phyloP scores from a whole-genome alignment of 2,329 filamentous ascomycete genomes.

The Rhynchosporium agropyri region DNA sequence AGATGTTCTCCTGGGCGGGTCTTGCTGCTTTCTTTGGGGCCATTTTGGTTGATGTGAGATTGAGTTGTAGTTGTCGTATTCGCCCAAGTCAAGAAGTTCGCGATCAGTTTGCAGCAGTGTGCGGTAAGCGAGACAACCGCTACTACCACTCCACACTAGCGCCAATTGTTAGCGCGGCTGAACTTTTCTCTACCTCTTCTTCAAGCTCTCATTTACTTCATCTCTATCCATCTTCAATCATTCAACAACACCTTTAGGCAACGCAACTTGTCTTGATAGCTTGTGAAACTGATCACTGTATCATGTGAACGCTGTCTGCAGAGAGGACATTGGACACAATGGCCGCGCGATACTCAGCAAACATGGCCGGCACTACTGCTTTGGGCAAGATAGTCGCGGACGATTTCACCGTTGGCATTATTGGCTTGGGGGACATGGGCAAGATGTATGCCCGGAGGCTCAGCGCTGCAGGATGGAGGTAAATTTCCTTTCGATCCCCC shows the following conservation, averaged over 20 bases:
- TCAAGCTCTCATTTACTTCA: not conserved
- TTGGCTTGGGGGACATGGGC: slow-evolving; percentile 99
- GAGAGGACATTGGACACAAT: slow-evolving; percentile 13
- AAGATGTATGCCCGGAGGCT: slow-evolving; percentile 95
- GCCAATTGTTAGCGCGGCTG: not conserved
- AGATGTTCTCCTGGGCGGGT: slow-evolving; percentile 95
- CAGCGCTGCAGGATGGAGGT: slow-evolving; percentile 96
- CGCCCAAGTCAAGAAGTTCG: slow-evolving; percentile 34
- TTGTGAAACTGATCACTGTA: slow-evolving; percentile 1
- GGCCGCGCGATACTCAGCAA: slow-evolving; percentile 18
- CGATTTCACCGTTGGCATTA: slow-evolving; percentile 82
- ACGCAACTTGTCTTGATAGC: not conserved
- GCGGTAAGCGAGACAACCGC: not conserved
- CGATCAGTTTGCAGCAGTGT: not conserved
- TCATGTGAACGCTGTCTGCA: slow-evolving; percentile 21
- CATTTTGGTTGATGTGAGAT: slow-evolving; percentile 62
- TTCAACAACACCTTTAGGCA: not conserved
- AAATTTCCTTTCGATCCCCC: slow-evolving; percentile 48
- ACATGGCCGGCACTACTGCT: slow-evolving; percentile 13
- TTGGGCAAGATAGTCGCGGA: slow-evolving; percentile 29
- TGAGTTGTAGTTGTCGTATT: slow-evolving; percentile 3
- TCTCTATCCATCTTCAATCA: not conserved
- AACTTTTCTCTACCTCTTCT: not conserved
- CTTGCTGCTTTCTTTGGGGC: slow-evolving; percentile 88
- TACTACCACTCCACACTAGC: not conserved